A percentile compares a stretch with the other conserved stretches of the same genome.
phyloP scores from a whole-genome alignment of 1,284 basidiomycete species.

The Coniferiporia weirii region DNA sequence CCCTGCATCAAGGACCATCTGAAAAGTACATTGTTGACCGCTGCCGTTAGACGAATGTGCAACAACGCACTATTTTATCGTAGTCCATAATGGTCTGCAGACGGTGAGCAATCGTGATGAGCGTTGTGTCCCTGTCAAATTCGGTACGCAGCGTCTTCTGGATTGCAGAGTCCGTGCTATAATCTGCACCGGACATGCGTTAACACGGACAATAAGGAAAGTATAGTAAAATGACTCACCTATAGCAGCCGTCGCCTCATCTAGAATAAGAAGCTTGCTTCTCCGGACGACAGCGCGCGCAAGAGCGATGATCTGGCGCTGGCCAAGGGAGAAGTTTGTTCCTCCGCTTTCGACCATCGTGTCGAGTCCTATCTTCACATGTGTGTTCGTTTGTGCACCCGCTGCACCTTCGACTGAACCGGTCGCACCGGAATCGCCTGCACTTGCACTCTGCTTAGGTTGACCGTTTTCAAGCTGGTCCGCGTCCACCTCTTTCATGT shows the following conservation, averaged over 20 bases:
- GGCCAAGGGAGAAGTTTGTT: conserved; percentile 16
- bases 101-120: conserved; percentile 34
- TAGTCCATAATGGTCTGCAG: conserved; percentile 33
- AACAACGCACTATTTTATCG: conserved; percentile 27
- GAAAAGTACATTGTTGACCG: not conserved
- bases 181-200: conserved; percentile 13
- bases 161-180: conserved; percentile 21
- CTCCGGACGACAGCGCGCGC: conserved; percentile 33
- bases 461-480: not conserved
- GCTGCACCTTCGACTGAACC: not conserved
- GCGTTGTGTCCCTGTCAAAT: conserved; percentile 25
- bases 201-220: not conserved
- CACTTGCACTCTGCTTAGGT: conserved; percentile 37
- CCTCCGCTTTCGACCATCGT: conserved; percentile 15
- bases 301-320: conserved; percentile 38
- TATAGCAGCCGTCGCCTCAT: conserved; percentile 29
- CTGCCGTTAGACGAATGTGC: not conserved
- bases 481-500: conserved; percentile 15
- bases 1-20: conserved; percentile 34
- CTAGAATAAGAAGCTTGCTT: conserved; percentile 29
- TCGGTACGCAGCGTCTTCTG: conserved; percentile 22
- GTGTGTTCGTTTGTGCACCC: not conserved
- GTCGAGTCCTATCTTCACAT: conserved; percentile 11
- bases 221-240: conserved; percentile 26
- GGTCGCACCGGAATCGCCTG: conserved; percentile 36